Percentiles rank a stretch among this genome's conserved stretches.
Conservation (phyloP, 306 rosid genomes). For the Prunus mira region DNA sequence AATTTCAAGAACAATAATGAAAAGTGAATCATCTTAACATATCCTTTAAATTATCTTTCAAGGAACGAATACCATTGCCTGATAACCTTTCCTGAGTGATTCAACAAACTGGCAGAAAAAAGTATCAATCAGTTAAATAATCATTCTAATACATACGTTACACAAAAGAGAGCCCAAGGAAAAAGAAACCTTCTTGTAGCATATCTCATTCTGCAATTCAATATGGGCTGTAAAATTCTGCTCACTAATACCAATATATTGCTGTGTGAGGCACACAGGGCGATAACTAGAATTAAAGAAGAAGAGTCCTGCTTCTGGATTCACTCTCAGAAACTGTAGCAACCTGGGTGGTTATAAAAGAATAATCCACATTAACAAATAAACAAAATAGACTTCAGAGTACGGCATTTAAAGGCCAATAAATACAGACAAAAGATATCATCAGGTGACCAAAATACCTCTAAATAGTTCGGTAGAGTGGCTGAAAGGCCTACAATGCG, state of each 20-base stretch:
- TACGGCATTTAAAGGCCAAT: slow-evolving; percentile 22
- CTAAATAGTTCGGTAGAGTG: slow-evolving; percentile 88
- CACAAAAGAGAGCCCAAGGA: slow-evolving; percentile 15
- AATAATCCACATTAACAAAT: slow-evolving; percentile 8
- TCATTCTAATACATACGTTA: slow-evolving; percentile 23
- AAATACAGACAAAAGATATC: slow-evolving; percentile 20
- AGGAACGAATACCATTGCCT: slow-evolving; percentile 96
- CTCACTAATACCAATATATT: slow-evolving; percentile 89
- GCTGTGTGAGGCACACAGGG: slow-evolving; percentile 97
- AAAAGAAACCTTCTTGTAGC: slow-evolving; percentile 78
- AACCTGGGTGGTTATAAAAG: slow-evolving; percentile 50
- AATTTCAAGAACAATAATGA: not conserved
- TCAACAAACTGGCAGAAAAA: slow-evolving; percentile 64
- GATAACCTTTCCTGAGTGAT: slow-evolving; percentile 84
- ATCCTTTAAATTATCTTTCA: slow-evolving; percentile 71
- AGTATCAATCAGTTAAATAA: slow-evolving; percentile 15
- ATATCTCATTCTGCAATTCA: slow-evolving; percentile 81
- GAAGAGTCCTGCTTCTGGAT: slow-evolving; percentile 91
- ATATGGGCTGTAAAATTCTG: slow-evolving; percentile 79
- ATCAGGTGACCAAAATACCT: slow-evolving; percentile 51
- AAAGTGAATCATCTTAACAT: slow-evolving; percentile 10
- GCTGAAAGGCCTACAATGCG: slow-evolving; percentile 98
- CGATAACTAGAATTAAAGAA: slow-evolving; percentile 93
- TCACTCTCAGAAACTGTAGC: slow-evolving; percentile 92
- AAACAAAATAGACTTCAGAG: slow-evolving; percentile 20